Base-by-base conservation (phyloP, 2,329 filamentous ascomycete species). In the Balansia obtecta region DNA sequence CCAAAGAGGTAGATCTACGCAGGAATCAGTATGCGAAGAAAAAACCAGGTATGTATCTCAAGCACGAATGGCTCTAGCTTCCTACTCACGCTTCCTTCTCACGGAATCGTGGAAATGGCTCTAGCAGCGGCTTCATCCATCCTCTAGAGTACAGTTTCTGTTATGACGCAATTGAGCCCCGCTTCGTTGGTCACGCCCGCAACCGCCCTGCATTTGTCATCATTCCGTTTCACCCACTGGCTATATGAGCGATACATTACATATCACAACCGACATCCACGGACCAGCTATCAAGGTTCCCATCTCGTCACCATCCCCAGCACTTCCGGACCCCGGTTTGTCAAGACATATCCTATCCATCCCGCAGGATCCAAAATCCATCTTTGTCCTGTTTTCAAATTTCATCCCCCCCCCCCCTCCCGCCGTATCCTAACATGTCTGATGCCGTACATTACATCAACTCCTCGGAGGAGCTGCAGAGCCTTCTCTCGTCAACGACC, bases 401-500 rank as follows among this genome's bases (percentile, higher is more conserved):
- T 27, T 27, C 27, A 27, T 27, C 4, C 27, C 27, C 27, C n/a
- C n/a, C n/a, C n/a, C n/a, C n/a, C n/a, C n/a, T n/a, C n/a, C n/a
- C n/a, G n/a, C n/a, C 34, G 15, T 12, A 37, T 15, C 15, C 11
- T 12, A 47, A 46, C 49, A 53, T 51, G 49, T 20, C 49, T 5
- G 34, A 39, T 20, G 15, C 42, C 51, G 56, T 65, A 48, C 60
- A 64, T 48, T 53, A 66, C 53, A 60, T 68, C 54, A 56, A 53
- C 27, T 58, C 64, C 11, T 42, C 53, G 13, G 55, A 56, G 0
- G 61, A 71, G 53, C 63, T 74, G 51, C 54, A 66, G 16, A 48
- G 62, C 18, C 63, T 74, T 39, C 58, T 73, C 53, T 46, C 60
- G 1, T 60, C 64, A 37, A 69, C 63, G 48, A 70, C 65, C 42